These are phyloP conservation scores for Priceomyces medius DNA, from an alignment of 805 yeast genomes.

Conservation along the genomic window DNA sequence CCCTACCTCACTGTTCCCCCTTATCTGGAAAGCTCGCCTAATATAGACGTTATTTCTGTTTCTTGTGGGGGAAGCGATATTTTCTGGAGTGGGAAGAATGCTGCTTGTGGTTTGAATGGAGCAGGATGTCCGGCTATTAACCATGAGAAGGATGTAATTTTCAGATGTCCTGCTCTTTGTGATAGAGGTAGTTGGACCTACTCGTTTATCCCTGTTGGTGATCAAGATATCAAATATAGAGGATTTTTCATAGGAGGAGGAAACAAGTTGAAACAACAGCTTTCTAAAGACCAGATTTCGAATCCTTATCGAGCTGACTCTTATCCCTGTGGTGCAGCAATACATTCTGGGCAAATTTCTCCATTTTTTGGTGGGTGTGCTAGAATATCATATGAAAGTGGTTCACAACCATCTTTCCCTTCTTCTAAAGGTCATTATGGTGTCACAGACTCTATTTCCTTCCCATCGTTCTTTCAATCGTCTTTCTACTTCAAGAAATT, in stretches of 20 bases:
- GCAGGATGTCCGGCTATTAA: constrained; percentile 50
- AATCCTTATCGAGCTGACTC: constrained; percentile 85
- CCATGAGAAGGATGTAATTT: constrained; percentile 45
- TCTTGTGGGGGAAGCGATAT: constrained; percentile 47
- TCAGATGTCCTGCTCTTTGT: constrained; percentile 89
- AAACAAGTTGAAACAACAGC: constrained; percentile 10
- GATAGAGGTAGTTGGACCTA: constrained; percentile 75
- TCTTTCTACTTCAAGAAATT: constrained; percentile 61
- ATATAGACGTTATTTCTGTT: constrained; percentile 39
- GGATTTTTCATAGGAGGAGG: constrained; percentile 83
- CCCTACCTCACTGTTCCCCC: constrained; percentile 51
- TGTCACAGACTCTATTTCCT: constrained; percentile 53
- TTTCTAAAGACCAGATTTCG: constrained; percentile 34
- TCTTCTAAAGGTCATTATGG: constrained; percentile 51
- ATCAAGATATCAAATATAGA: constrained; percentile 61
- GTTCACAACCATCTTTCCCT: constrained; percentile 45
- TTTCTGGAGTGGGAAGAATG: constrained; percentile 77
- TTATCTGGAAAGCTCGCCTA: constrained; percentile 14
- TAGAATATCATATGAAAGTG: constrained; percentile 54
- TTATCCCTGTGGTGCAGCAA: constrained; percentile 84
- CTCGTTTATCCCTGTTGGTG: constrained; percentile 73
- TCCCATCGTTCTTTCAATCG: constrained; percentile 72
- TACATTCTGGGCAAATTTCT: constrained; percentile 79
- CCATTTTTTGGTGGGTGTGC: constrained; percentile 81
- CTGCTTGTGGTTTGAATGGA: constrained; percentile 73